Conservation (phyloP, 2,329 filamentous ascomycete species). For the Botrytis deweyae region DNA sequence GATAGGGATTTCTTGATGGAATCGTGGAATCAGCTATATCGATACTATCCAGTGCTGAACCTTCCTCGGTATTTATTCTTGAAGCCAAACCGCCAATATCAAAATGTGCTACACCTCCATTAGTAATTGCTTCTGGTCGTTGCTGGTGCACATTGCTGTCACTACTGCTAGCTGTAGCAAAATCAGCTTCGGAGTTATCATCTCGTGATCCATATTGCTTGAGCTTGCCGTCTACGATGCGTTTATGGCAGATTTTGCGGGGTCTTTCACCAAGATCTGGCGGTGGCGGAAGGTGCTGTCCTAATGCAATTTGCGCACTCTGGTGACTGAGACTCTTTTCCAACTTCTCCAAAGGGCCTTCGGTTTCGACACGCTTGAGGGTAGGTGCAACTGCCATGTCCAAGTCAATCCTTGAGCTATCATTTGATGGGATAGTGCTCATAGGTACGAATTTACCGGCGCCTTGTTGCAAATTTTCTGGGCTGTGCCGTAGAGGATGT, state of each 20-base stretch:
- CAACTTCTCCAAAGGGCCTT: background rate
- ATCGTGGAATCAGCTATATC: background rate
- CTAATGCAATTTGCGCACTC: background rate
- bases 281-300: background rate
- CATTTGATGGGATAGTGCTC: background rate
- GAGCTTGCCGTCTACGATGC: background rate
- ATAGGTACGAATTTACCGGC: background rate
- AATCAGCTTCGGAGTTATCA: background rate
- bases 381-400: background rate
- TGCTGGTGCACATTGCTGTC: background rate
- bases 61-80: background rate
- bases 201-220: background rate
- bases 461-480: background rate
- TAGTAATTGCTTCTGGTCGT: background rate
- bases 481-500: background rate
- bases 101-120: no score
- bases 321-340: background rate
- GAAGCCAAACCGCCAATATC: background rate
- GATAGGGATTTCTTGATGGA: background rate
- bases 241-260: background rate
- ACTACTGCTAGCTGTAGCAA: no score
- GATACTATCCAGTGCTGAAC: background rate
- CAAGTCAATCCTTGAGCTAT: background rate
- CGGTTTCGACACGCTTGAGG: constrained; percentile 1
- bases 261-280: background rate